Evolutionary conservation across 345 rosid genomes (phyloP).

Genomic region (Turnera subulata): DNA sequence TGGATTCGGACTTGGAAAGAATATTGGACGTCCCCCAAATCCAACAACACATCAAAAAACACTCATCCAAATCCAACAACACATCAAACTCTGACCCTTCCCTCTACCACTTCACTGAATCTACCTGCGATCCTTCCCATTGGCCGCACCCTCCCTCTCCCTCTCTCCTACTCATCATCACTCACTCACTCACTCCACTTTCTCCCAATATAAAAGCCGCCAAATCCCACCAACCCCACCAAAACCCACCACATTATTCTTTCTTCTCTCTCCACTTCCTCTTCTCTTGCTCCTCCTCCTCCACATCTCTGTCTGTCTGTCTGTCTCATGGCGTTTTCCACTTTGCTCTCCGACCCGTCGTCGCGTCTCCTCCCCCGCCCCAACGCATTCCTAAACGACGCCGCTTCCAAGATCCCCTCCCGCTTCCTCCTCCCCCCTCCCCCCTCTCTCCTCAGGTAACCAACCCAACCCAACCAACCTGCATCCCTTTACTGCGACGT

Average conservation of each 20-base stretch:
- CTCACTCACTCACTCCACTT: not conserved
- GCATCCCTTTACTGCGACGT: not conserved
- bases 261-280: not conserved
- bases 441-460: not conserved
- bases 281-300: not conserved
- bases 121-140: no score
- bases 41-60: no score
- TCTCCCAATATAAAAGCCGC: not conserved
- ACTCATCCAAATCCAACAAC: no score
- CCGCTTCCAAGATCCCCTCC: slow-evolving; percentile 5
- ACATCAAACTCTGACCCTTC: no score
- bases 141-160: not conserved
- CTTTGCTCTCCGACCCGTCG: slow-evolving; percentile 22
- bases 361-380: slow-evolving; percentile 16
- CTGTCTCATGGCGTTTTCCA: slow-evolving; percentile 25
- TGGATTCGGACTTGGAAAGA: no score
- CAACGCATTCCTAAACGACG: slow-evolving; percentile 7
- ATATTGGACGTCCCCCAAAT: no score
- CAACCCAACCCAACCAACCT: no score
- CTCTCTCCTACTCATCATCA: not conserved
- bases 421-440: slow-evolving; percentile 2
- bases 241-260: not conserved
- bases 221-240: not conserved
- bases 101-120: no score
- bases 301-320: not conserved